phyloP scores from a whole-genome alignment of 1,284 basidiomycete species.

The Sanguinoderma infundibulare region DNA sequence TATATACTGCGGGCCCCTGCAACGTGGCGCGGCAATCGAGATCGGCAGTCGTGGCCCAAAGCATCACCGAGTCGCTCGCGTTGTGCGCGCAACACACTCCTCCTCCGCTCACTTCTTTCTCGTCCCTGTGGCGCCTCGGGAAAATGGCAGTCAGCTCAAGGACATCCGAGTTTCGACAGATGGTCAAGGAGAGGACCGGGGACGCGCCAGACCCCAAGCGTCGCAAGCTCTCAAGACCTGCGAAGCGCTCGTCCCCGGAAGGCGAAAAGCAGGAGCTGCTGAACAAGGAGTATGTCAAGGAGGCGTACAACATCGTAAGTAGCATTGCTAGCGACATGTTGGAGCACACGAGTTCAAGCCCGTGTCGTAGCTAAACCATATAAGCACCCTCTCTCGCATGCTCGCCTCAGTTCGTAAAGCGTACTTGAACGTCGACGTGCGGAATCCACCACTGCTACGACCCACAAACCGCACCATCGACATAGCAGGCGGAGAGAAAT shows the following conservation, averaged over 20 bases:
- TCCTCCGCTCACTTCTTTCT: not conserved
- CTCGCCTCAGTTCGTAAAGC: constrained; percentile 72
- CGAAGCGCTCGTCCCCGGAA: constrained; percentile 39
- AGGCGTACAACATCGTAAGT: constrained; percentile 77
- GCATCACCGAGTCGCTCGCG: constrained; percentile 4
- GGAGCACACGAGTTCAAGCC: not conserved
- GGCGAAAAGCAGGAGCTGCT: constrained; percentile 43
- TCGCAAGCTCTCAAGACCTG: constrained; percentile 47
- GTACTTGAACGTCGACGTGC: constrained; percentile 78
- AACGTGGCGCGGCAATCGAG: constrained; percentile 17
- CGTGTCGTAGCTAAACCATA: constrained; percentile 65
- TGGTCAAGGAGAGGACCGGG: constrained; percentile 52
- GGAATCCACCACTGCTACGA: constrained; percentile 50
- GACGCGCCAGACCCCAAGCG: constrained; percentile 51
- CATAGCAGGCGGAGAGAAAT: constrained; percentile 52
- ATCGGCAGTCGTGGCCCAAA: constrained; percentile 11
- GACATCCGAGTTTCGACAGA: constrained; percentile 62
- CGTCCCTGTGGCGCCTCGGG: not conserved
- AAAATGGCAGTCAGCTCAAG: constrained; percentile 43
- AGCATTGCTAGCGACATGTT: not conserved
- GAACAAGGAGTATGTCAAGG: constrained; percentile 69
- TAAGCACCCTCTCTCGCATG: constrained; percentile 72
- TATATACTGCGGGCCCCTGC: not conserved
- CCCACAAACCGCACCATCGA: constrained; percentile 60
- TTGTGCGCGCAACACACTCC: not conserved